Conservation (phyloP, 106 monocot genomes). For the Triglochin maritima region DNA sequence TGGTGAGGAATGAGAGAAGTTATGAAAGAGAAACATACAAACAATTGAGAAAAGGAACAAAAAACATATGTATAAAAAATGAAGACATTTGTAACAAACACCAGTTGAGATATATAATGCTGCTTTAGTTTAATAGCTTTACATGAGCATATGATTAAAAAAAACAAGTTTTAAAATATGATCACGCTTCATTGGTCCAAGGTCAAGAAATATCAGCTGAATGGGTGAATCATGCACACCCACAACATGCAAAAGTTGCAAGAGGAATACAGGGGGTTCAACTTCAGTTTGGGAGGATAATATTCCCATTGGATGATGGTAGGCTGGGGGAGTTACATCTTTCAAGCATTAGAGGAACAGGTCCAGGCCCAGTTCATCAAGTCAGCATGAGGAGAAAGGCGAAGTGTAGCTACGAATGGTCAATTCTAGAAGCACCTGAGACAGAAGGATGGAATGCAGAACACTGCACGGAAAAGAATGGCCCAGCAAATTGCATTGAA, state of each 20-base stretch:
- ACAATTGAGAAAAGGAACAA: too few relatives aligned
- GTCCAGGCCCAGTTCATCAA: conserved; percentile 36
- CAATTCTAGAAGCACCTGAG: conserved; percentile 70
- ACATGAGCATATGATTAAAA: neutral
- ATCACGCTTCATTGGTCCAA: conserved; percentile 3
- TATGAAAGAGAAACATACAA: too few relatives aligned
- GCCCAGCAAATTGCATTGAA: conserved; percentile 61
- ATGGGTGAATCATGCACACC: conserved; percentile 78
- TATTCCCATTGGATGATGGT: conserved; percentile 80
- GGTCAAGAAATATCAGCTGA: conserved; percentile 25
- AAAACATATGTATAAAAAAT: too few relatives aligned
- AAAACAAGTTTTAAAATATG: neutral
- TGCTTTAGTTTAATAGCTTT: neutral
- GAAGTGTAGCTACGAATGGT: conserved; percentile 63
- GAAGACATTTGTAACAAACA: too few relatives aligned
- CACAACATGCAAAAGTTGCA: conserved; percentile 66
- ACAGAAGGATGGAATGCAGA: conserved; percentile 97
- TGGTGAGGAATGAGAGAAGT: too few relatives aligned
- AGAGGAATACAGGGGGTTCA: conserved; percentile 47
- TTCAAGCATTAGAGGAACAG: conserved; percentile 48
- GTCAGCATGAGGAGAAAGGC: conserved; percentile 35
- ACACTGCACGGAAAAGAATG: conserved; percentile 68
- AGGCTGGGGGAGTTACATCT: conserved; percentile 77
- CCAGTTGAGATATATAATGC: too few relatives aligned
- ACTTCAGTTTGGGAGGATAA: conserved; percentile 55